Percentiles rank a stretch among this genome's conserved stretches.
phyloP scores from a whole-genome alignment of 169 alveolate species.

The Cryptosporidium canis region DNA sequence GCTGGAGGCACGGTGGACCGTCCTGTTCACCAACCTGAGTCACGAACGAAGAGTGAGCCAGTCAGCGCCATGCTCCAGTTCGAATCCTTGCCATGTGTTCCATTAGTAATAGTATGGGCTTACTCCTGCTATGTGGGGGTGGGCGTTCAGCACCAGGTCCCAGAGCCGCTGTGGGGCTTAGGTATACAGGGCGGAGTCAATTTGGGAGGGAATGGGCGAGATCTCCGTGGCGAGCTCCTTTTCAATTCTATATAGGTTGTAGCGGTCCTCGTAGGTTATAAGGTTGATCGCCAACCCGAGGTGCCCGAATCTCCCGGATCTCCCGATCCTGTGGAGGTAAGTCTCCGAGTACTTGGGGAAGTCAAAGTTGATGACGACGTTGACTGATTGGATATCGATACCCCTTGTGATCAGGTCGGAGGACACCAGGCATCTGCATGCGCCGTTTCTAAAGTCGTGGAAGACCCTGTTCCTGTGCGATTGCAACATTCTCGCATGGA shows the following conservation, averaged over 20 bases:
- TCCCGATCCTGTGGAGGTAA: constrained; percentile 96
- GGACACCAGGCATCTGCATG: constrained; percentile 92
- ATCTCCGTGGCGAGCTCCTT: constrained; percentile 97
- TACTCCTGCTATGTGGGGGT: too few relatives aligned
- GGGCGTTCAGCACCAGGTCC: not conserved
- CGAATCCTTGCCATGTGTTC: not conserved
- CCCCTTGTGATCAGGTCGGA: constrained; percentile 98
- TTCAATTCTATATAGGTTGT: constrained; percentile 90
- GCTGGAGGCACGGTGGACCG: not conserved
- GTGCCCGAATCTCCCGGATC: constrained; percentile 98
- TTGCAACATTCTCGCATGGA: constrained; percentile 98
- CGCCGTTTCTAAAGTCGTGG: constrained; percentile 97
- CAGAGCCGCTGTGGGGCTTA: constrained; percentile 13
- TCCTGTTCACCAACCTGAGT: not conserved
- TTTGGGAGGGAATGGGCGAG: constrained; percentile 94
- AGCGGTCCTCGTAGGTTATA: constrained; percentile 94
- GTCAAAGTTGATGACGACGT: constrained; percentile 98
- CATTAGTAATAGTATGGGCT: too few relatives aligned
- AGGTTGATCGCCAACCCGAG: constrained; percentile 96
- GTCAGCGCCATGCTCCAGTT: constrained; percentile 1
- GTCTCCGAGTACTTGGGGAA: constrained; percentile 96
- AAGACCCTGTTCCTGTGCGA: constrained; percentile 95
- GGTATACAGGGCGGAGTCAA: constrained; percentile 91
- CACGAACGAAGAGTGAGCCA: not conserved
- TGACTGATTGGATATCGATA: constrained; percentile 96